Base-by-base conservation (phyloP, 139 green algal species). In the Pseudopediastrum boryanum region DNA sequence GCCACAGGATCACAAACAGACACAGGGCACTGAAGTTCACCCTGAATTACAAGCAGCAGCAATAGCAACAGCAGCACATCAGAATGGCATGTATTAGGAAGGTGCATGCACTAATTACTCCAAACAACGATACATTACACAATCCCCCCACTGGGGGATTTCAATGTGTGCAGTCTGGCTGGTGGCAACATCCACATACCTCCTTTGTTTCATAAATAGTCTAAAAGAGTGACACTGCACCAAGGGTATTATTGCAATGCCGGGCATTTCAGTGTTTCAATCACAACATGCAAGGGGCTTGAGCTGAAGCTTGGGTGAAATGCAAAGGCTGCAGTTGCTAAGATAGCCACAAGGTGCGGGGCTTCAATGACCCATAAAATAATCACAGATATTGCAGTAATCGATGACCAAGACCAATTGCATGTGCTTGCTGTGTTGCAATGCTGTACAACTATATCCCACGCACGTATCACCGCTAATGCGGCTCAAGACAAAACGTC, bases 1-100 rank as follows among this genome's bases (percentile, higher is more conserved):
- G 73, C 73, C 73, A 80, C 35, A 80, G 58, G 44, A 23, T 29
- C 5, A 80, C 36, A 29, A 80, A 80, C 41, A 80, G 38, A 29
- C 36, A 52, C 51, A 80, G 19, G 4, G 73, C 54, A 16, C 36
- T 71, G 73, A 41, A 50, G 38, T 71, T 80, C 39, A 71, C 25
- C 58, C 67, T 75, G 67, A 21, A 38, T 12, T n/a, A 74, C 19
- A 58, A 41, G 43, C 13, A 19, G 38, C 63, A 71, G 63, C 39
- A 19, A 31, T 43, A 7, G 25, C 33, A 70, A 38, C 62, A 68
- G 21, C 19, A 21, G 48, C 19, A 21, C 19, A 16, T 21, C 48
- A 58, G 48, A 21, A n/a, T 21, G 21, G 48, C 48, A 58, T 58
- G 48, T 58, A 21, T n/a, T 16, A 16, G 48, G 16, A 16, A 16